Conservation (phyloP, 257 asterid genomes). For the Eustoma russellianum region DNA sequence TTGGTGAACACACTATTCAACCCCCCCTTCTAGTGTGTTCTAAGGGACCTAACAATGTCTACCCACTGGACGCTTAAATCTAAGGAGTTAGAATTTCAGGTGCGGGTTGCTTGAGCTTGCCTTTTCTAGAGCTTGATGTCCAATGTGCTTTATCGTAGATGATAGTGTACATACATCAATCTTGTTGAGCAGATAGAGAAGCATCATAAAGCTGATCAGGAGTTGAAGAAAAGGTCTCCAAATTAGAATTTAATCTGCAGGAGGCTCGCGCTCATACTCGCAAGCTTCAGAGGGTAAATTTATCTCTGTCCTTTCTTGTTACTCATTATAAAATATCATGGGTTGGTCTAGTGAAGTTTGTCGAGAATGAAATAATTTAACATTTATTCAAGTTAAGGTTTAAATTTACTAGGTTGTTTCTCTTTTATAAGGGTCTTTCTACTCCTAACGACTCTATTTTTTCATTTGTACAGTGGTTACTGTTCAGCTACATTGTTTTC, state of each 20-base stretch:
- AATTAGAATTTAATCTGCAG: conserved; percentile 70
- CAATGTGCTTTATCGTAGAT: background rate
- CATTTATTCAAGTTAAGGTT: no score
- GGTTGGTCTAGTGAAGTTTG: no score
- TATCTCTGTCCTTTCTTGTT: background rate
- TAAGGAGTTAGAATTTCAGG: conserved; percentile 79
- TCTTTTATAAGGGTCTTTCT: no score
- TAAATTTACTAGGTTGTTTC: no score
- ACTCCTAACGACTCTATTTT: no score
- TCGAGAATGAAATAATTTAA: no score
- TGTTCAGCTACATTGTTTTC: no score
- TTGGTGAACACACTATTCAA: no score
- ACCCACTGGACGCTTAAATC: conserved; percentile 88
- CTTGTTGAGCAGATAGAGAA: conserved; percentile 49
- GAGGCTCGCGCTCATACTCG: conserved; percentile 76
- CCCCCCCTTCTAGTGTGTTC: no score
- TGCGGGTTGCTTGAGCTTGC: conserved; percentile 11
- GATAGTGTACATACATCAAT: background rate
- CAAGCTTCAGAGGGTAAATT: conserved; percentile 75
- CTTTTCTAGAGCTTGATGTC: background rate
- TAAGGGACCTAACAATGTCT: no score
- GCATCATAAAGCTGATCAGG: conserved; percentile 72
- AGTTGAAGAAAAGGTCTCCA: conserved; percentile 65
- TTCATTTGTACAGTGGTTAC: no score
- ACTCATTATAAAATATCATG: no score